phyloP scores from a whole-genome alignment of 176 grass and related monocot species.

The Oropetium thomaeum region DNA sequence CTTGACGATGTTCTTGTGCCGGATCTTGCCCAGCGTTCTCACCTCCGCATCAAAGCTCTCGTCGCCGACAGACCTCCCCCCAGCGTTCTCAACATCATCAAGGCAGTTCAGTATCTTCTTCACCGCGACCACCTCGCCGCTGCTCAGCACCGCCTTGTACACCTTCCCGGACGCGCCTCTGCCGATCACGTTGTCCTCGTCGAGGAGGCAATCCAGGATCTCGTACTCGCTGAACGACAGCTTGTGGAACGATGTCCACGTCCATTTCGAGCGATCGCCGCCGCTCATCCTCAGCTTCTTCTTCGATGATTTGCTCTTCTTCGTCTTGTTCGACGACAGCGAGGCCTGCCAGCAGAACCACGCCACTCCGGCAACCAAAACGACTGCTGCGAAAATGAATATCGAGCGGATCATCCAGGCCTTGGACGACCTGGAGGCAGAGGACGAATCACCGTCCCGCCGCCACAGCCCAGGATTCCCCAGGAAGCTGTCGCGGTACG shows the following conservation, averaged over 20 bases:
- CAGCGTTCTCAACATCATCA: no score
- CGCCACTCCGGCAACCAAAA: constrained; percentile 42
- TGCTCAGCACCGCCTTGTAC: constrained; percentile 77
- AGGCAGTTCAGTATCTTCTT: constrained; percentile 74
- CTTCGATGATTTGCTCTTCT: no score
- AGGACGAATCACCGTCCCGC: no score
- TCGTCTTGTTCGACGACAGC: background rate
- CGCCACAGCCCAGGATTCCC: constrained; percentile 69
- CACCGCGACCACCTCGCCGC: constrained; percentile 62
- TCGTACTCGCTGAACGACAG: constrained; percentile 83
- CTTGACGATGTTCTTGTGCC: constrained; percentile 96
- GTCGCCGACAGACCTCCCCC: background rate
- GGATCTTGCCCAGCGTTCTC: constrained; percentile 73
- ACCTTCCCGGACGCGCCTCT: constrained; percentile 79
- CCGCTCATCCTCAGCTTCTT: constrained; percentile 33
- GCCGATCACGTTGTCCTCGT: constrained; percentile 76
- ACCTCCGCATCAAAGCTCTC: constrained; percentile 79
- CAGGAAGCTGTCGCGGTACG: constrained; percentile 63
- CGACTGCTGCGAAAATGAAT: constrained; percentile 48
- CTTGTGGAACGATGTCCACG: constrained; percentile 86
- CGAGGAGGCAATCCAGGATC: constrained; percentile 70
- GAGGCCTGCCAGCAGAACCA: constrained; percentile 77
- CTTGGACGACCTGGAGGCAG: no score
- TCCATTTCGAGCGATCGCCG: constrained; percentile 65
- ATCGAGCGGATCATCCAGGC: constrained; percentile 66